phyloP scores from a whole-genome alignment of 2,329 filamentous ascomycete species.

The Pseudogymnoascus sp. region DNA sequence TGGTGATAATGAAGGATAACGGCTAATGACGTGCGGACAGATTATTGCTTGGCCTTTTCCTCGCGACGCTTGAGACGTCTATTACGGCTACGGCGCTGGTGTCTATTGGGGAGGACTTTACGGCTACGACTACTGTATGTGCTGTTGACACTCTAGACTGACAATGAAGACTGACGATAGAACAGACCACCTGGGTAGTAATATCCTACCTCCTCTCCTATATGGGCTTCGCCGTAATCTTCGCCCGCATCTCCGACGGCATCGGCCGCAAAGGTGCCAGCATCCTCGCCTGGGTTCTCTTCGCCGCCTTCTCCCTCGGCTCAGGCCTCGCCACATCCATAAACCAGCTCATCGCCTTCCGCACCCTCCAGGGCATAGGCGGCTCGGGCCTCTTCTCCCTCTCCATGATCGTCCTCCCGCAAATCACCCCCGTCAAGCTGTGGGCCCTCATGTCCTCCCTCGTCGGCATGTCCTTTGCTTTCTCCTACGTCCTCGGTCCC shows the following conservation, averaged over 20 bases:
- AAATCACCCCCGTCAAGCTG: constrained; percentile 36
- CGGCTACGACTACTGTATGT: background rate
- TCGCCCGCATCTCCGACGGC: constrained; percentile 46
- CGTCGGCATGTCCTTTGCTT: constrained; percentile 34
- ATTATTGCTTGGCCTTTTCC: constrained; percentile 43
- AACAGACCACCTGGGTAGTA: background rate
- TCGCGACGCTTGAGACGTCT: constrained; percentile 52
- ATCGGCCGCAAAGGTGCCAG: constrained; percentile 46
- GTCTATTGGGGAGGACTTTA: constrained; percentile 44
- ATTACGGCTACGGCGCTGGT: constrained; percentile 52
- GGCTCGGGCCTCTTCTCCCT: constrained; percentile 29
- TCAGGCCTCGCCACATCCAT: constrained; percentile 40
- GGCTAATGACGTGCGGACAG: constrained; percentile 24
- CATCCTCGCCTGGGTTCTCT: constrained; percentile 41
- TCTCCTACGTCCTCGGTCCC: constrained; percentile 19
- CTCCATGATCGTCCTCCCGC: constrained; percentile 31
- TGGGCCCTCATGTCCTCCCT: constrained; percentile 37
- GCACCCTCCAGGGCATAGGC: constrained; percentile 21
- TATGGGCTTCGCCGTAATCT: constrained; percentile 42
- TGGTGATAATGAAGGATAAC: background rate
- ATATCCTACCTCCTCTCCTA: background rate
- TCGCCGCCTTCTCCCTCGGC: constrained; percentile 47
- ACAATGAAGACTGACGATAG: background rate
- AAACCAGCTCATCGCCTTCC: constrained; percentile 29
- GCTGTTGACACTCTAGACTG: background rate